Conservation (phyloP, 2,329 filamentous ascomycete species). For the Beauveria sp. region DNA sequence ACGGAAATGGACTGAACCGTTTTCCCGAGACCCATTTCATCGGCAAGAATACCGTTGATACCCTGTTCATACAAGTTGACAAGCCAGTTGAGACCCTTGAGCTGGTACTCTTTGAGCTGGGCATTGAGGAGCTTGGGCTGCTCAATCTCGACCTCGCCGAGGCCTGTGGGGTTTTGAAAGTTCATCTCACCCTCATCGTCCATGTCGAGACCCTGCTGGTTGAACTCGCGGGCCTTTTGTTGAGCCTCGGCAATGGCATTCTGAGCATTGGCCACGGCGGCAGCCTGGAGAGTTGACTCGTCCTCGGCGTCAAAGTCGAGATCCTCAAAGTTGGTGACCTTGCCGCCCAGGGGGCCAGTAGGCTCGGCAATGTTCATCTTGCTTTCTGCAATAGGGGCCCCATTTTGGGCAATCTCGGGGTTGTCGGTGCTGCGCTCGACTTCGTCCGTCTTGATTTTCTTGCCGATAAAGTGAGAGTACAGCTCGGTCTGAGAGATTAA, state of each 20-base stretch:
- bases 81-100: conserved; percentile 98
- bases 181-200: conserved; percentile 98
- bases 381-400: conserved; percentile 30
- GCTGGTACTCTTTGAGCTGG: conserved; percentile 95
- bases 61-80: conserved; percentile 98
- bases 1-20: conserved; percentile 98
- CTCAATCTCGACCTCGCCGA: conserved; percentile 88
- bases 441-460: conserved; percentile 97
- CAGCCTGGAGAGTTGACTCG: conserved; percentile 70
- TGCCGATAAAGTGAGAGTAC: conserved; percentile 98
- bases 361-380: conserved; percentile 44
- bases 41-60: conserved; percentile 97
- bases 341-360: conserved; percentile 48
- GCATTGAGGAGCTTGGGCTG: conserved; percentile 91
- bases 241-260: conserved; percentile 92
- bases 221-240: conserved; percentile 87
- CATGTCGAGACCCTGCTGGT: conserved; percentile 61
- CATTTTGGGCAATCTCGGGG: conserved; percentile 55
- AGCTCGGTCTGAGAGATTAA: conserved; percentile 97
- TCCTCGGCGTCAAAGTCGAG: conserved; percentile 95
- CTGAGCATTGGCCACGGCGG: conserved; percentile 91
- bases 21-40: conserved; percentile 99
- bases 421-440: conserved; percentile 86
- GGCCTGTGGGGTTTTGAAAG: conserved; percentile 94
- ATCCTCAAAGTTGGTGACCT: conserved; percentile 89